Evolutionary conservation across 331 rosid genomes (phyloP).

Genomic region (Malus hybrid): DNA sequence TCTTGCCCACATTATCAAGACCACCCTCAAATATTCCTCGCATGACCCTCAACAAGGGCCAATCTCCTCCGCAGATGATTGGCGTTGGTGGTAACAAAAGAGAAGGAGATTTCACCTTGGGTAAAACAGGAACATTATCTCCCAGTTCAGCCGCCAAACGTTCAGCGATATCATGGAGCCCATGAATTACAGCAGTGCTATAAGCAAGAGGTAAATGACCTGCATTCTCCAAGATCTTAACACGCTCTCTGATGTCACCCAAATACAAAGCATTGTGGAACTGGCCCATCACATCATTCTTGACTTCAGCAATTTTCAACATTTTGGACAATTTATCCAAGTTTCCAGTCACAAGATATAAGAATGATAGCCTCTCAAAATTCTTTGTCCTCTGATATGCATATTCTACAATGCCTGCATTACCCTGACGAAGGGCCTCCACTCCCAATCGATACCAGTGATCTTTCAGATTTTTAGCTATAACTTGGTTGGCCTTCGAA

Average conservation of each 20-base stretch:
- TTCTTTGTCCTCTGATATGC: slow-evolving; percentile 15
- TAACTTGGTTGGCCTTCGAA: too few relatives aligned
- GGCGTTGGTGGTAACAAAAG: neutral
- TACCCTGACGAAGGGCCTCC: slow-evolving; percentile 18
- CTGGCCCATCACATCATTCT: too few relatives aligned
- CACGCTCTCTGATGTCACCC: slow-evolving; percentile 12
- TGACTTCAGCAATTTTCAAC: too few relatives aligned
- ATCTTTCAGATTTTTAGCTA: neutral
- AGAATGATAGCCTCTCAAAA: slow-evolving; percentile 1
- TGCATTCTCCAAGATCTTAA: slow-evolving; percentile 15
- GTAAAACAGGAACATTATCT: slow-evolving; percentile 12
- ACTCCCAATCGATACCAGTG: slow-evolving; percentile 14
- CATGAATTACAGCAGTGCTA: slow-evolving; percentile 10
- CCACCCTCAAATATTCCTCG: too few relatives aligned
- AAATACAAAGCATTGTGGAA: slow-evolving; percentile 4
- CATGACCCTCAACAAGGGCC: too few relatives aligned
- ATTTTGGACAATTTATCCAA: too few relatives aligned
- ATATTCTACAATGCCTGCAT: slow-evolving; percentile 4
- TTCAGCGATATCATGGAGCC: slow-evolving; percentile 12
- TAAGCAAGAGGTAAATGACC: slow-evolving; percentile 17
- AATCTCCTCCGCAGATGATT: too few relatives aligned
- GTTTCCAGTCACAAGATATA: too few relatives aligned
- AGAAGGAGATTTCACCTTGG: neutral
- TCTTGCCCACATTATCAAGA: too few relatives aligned
- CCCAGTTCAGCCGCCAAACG: slow-evolving; percentile 9